Evolutionary conservation across 176 grass and related monocot species (phyloP).

Genomic region (Raddia distichophylla): DNA sequence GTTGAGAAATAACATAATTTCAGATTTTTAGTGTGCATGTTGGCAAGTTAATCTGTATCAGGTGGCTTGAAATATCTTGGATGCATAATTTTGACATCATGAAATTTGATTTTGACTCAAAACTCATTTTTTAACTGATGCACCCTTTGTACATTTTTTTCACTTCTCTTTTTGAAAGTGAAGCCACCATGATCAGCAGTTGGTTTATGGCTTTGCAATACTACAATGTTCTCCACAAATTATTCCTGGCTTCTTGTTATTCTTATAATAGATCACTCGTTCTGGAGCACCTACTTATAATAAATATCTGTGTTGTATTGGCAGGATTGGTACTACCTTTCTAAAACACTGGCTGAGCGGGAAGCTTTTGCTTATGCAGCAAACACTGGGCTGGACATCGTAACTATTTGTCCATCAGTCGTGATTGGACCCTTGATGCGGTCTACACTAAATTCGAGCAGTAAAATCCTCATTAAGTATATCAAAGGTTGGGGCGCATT

Average conservation of each 20-base stretch:
- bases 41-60: neutral
- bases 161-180: neutral
- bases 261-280: neutral
- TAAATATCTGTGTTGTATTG: neutral
- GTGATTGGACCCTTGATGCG: conserved; percentile 55
- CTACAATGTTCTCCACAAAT: neutral
- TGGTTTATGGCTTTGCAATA: neutral
- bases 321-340: conserved; percentile 67
- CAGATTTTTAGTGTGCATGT: too few relatives aligned
- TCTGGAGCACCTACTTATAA: neutral
- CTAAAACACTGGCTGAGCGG: conserved; percentile 56
- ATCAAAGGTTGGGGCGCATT: conserved; percentile 36
- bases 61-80: neutral
- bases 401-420: conserved; percentile 42
- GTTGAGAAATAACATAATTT: too few relatives aligned
- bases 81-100: neutral
- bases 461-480: conserved; percentile 42
- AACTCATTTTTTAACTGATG: neutral
- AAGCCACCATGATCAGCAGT: neutral
- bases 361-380: conserved; percentile 51
- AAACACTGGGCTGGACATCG: conserved; percentile 50
- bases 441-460: conserved; percentile 48
- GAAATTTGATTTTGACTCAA: conserved; percentile 7
- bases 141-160: neutral
- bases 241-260: neutral